These are phyloP conservation scores for Diddensiella transvaalensis DNA, from an alignment of 805 yeast genomes.

Conservation along the genomic window DNA sequence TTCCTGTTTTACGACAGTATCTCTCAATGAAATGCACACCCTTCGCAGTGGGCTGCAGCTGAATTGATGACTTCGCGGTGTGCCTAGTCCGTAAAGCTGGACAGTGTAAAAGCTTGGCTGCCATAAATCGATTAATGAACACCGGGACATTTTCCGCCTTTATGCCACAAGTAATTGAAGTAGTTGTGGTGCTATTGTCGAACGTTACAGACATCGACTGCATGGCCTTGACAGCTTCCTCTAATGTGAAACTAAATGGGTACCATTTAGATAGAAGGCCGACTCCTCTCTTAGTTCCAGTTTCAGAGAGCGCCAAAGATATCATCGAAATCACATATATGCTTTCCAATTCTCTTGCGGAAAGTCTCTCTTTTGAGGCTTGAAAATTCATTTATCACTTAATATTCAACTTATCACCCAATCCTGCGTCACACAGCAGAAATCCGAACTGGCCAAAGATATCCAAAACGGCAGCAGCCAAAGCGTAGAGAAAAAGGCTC, in stretches of 20 bases:
- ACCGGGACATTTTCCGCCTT: conserved; percentile 8
- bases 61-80: conserved; percentile 40
- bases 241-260: conserved; percentile 52
- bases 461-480: no score
- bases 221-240: conserved; percentile 54
- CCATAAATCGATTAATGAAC: conserved; percentile 18
- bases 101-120: conserved; percentile 51
- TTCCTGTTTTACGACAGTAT: conserved; percentile 57
- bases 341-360: conserved; percentile 54
- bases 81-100: conserved; percentile 70
- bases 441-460: no score
- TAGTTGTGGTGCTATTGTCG: conserved; percentile 46
- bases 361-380: conserved; percentile 52
- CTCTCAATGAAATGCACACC: conserved; percentile 69
- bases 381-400: no score
- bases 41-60: conserved; percentile 85
- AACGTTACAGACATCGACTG: conserved; percentile 44
- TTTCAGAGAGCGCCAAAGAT: conserved; percentile 39
- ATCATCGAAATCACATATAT: conserved; percentile 53
- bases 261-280: conserved; percentile 34
- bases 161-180: conserved; percentile 24
- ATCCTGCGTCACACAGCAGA: no score
- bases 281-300: conserved; percentile 19
- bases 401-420: no score
- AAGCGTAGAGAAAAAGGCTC: no score